phyloP scores from a whole-genome alignment of 139 green algal species.

The Chlamydomonas sphaeroides region DNA sequence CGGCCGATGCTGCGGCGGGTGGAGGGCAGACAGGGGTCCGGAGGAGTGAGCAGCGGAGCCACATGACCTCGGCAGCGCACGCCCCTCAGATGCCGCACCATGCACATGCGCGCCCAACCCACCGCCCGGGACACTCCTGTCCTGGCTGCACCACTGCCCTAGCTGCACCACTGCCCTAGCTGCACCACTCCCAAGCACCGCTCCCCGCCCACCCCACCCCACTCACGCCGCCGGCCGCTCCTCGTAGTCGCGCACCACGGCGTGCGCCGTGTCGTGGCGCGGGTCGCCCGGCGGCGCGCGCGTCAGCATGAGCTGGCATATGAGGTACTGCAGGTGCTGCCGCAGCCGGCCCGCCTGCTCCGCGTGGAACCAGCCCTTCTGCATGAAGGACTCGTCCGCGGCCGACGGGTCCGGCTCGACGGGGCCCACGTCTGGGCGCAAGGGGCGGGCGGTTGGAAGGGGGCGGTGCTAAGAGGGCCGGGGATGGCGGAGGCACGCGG shows the following conservation, averaged over 20 bases:
- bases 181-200: background rate
- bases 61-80: too few species aligned
- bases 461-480: too few species aligned
- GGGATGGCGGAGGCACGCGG: too few species aligned
- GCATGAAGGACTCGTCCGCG: constrained; percentile 53
- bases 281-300: background rate
- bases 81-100: too few species aligned
- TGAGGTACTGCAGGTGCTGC: constrained; percentile 52
- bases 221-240: background rate
- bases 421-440: background rate
- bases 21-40: background rate
- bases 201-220: too few species aligned
- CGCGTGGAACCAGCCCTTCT: constrained; percentile 68
- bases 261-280: background rate
- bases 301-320: constrained; percentile 59
- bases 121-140: background rate
- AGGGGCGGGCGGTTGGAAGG: too few species aligned
- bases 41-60: too few species aligned
- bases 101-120: too few species aligned
- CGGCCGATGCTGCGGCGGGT: background rate
- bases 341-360: constrained; percentile 67
- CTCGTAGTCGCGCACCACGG: background rate
- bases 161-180: background rate
- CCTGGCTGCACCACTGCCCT: background rate
- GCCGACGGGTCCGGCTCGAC: background rate